Evolutionary conservation across 441 rosid genomes (phyloP), one percentile per base, ranked within the genome.

Genomic region (Erodium trifolium): DNA sequence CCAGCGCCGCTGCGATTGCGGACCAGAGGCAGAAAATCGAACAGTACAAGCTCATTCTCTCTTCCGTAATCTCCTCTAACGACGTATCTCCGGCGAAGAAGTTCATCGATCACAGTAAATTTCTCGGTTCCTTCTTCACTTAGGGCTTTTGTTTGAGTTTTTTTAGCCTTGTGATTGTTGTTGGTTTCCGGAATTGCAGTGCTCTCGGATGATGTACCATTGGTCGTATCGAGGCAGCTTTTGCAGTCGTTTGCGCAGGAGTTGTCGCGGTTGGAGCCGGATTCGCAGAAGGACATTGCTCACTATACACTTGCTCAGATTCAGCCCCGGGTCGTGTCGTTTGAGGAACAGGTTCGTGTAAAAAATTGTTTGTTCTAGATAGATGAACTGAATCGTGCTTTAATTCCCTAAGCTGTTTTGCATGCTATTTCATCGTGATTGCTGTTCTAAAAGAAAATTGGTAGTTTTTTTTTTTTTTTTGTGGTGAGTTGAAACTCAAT

Each of bases 1-100:
- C 82, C 17, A 83, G 71, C 79, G 98, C 98, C 70, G 79, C 97
- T 11, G 78, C 89, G 62, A 88, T 95, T 77, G 65, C 81, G 2
- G 98, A 92, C 82, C 99, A 92, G 88, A 90, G 98, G 81, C 98
- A 88, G 80, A 95, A 91, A 88, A 95, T 95, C 80, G 99, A 92
- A 76, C 98, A 92, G 85, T 95, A 92, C 81, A 90, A 88, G 80
- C 85, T 82, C 78, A 90, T 92, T 73, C 86, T 95, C 65, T 80
- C 97, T 49, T 78, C 93, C 57, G 93, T 95, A 34, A 77, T 95
- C 63, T 87, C 96, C 8, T 90, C 96, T 11, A 87, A 86, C 80
- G 93, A 95, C 75, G 82, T 89, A 73, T 79, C 70, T 66, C 96
- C 79, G 69, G 85, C 97, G 18, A 86, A 87, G 88, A 87, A 81